Conservation (phyloP, 768 basidiomycete species). For the Serendipita sp. region DNA sequence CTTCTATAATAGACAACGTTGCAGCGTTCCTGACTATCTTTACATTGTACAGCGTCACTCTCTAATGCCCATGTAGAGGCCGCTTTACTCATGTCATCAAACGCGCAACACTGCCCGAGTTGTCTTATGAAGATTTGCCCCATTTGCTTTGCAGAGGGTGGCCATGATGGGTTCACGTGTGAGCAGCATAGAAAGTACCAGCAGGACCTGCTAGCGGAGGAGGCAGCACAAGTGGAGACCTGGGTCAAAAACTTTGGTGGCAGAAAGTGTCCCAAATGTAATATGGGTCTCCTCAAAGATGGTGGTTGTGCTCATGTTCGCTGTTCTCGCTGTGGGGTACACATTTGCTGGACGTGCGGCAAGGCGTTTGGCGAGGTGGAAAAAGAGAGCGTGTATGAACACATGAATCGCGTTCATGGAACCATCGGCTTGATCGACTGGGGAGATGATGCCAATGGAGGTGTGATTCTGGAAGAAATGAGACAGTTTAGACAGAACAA, state of each 20-base stretch:
- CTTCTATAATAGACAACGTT: no score
- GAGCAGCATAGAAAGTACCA: neutral
- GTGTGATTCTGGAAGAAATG: neutral
- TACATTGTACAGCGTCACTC: no score
- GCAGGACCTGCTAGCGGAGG: neutral
- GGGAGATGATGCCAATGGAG: neutral
- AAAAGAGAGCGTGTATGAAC: conserved; percentile 2
- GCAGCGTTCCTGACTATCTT: no score
- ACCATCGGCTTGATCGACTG: neutral
- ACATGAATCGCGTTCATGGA: neutral
- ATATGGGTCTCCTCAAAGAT: conserved; percentile 1
- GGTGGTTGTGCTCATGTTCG: conserved; percentile 3
- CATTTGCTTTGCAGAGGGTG: neutral
- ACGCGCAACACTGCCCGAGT: neutral
- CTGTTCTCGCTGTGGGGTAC: neutral
- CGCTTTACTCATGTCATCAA: neutral
- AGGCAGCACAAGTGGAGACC: neutral
- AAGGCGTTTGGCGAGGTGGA: neutral
- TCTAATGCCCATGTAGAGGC: neutral
- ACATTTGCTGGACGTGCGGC: conserved; percentile 5
- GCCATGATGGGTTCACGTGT: neutral
- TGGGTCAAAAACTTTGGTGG: neutral
- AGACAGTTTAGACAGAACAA: neutral
- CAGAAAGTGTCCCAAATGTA: neutral
- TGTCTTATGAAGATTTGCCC: neutral